Percentiles rank a stretch among this genome's conserved stretches.
phyloP scores from a whole-genome alignment of 208 protist species.

The Angomonas ambiguus region DNA sequence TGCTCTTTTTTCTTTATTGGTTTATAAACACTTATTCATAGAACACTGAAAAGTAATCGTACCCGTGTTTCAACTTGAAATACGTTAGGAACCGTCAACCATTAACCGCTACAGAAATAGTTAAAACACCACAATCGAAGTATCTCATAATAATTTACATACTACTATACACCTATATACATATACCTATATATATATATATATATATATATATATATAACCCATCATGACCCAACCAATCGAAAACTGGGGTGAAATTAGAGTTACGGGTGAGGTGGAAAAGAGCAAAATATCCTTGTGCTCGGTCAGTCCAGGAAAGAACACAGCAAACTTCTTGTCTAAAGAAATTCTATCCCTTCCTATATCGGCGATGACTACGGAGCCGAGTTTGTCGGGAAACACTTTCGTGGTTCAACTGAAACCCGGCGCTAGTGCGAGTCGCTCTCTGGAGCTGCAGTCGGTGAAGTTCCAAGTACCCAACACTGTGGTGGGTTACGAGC shows the following conservation, averaged over 20 bases:
- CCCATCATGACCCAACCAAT: conserved; percentile 31
- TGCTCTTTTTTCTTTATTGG: conserved; percentile 9
- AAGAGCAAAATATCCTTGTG: conserved; percentile 36
- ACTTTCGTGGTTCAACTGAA: conserved; percentile 67
- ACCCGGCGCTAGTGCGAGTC: conserved; percentile 23
- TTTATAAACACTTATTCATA: too few species aligned
- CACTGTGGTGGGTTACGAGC: conserved; percentile 76
- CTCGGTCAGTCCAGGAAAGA: conserved; percentile 50
- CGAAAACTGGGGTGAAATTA: conserved; percentile 83
- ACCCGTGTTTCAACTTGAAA: too few species aligned
- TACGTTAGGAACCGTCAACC: too few species aligned
- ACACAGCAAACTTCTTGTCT: conserved; percentile 39
- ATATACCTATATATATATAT: conserved; percentile 1
- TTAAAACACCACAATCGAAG: too few species aligned
- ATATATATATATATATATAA: neutral
- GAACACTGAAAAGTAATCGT: too few species aligned
- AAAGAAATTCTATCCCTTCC: conserved; percentile 63
- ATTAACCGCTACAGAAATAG: too few species aligned
- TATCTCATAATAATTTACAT: too few species aligned
- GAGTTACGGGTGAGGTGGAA: conserved; percentile 25
- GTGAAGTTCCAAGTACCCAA: conserved; percentile 83
- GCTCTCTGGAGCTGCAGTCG: conserved; percentile 56
- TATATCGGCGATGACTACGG: conserved; percentile 58
- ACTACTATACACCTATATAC: conserved; percentile 13
- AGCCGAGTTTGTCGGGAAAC: conserved; percentile 73